Percentiles rank a stretch among this genome's conserved stretches.
Conservation (phyloP, 2,329 filamentous ascomycete genomes). For the Lachnellula suecica region DNA sequence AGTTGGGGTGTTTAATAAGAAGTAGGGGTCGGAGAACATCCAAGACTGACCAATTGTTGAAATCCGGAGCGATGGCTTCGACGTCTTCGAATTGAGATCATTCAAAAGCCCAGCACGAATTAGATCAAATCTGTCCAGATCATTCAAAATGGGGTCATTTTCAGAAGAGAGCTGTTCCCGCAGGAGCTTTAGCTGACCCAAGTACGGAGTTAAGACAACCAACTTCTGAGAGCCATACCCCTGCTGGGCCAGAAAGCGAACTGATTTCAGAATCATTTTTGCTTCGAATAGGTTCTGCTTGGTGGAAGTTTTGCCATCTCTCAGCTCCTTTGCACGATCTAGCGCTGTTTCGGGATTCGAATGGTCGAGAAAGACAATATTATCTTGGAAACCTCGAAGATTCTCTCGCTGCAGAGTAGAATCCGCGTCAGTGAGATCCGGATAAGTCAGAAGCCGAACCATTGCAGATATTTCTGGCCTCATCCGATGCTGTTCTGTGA, state of each 20-base stretch:
- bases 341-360: conserved; percentile 49
- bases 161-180: conserved; percentile 50
- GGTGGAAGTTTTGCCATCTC: conserved; percentile 48
- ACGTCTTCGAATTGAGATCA: conserved; percentile 47
- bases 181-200: conserved; percentile 65
- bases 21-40: neutral
- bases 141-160: conserved; percentile 66
- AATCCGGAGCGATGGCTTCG: conserved; percentile 54
- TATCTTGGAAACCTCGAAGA: conserved; percentile 56
- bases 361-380: conserved; percentile 69
- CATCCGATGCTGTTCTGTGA: conserved; percentile 67
- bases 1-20: neutral
- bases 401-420: conserved; percentile 45
- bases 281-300: conserved; percentile 67
- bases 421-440: conserved; percentile 54
- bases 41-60: conserved; percentile 66
- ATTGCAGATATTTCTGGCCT: conserved; percentile 64
- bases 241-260: conserved; percentile 69
- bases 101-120: conserved; percentile 61
- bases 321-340: conserved; percentile 43
- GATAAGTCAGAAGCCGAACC: conserved; percentile 59
- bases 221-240: conserved; percentile 65
- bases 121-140: conserved; percentile 65
- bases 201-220: conserved; percentile 70
- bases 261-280: conserved; percentile 61